Base-by-base conservation (phyloP, 2,329 filamentous ascomycete genomes). In the Bipolaris oryzae region DNA sequence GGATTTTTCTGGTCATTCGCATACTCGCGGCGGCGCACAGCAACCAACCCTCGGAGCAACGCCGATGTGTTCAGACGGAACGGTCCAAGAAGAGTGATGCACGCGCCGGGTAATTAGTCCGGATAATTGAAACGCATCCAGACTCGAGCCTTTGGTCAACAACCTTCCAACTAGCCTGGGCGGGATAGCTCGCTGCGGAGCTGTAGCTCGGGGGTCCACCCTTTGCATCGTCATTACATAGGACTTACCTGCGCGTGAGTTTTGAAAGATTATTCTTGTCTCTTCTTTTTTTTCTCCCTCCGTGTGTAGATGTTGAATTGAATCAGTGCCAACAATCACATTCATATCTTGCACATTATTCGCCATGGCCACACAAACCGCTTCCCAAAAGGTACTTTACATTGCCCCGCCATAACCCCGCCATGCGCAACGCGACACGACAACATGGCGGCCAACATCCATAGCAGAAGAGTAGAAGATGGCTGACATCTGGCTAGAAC, bases 401-500 rank as follows among this genome's bases (percentile, higher is more conserved):
- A 69, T 55, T 66, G 59, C 69, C 68, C 69, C 71, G 46, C 72
- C 71, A 64, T 58, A 42, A 57, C 68, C 70, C 71, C 71, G 55
- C 67, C 61, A 66, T 58, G 47, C 56, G 50, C 52, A 53, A 44
- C 34, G 15, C 18, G 13, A 25, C 37, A 45, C 49, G 28, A 31
- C 52, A 57, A 43, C 53, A 58, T 42, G 51, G 58, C 57, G 51
- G 55, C 46, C 58, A 56, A 31, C 35, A 15, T 31, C 50, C 21
- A 23, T 34, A 25, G 57, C 35, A 45, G 35, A 33, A 44, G 47
- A 65, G 60, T 21, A 48, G 18, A 23, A 18, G 5, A 55, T 43
- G 37, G 39, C 62, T 69, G 54, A 71, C 53, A 47, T 45, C 23
- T 1, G 3, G 7, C 5, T 43, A 77, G 89, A 95, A 95, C 77